phyloP scores from a whole-genome alignment of 345 rosid genomes.

The Gossypium bickii region DNA sequence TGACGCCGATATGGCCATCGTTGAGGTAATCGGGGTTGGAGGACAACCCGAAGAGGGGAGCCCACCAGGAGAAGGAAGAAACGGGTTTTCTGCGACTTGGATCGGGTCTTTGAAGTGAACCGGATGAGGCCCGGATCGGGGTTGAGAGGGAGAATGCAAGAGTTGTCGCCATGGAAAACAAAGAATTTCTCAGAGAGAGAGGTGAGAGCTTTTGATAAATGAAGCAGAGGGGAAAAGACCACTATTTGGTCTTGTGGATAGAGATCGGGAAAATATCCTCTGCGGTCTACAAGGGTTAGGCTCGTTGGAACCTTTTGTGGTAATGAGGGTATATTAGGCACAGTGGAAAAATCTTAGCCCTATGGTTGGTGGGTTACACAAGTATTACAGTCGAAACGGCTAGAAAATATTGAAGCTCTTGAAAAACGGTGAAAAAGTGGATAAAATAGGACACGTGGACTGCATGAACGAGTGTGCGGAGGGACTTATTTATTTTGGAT shows the following conservation, averaged over 20 bases:
- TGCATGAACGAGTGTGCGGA: not conserved
- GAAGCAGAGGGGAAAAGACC: not conserved
- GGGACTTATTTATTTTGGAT: not conserved
- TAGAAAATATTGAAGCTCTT: not conserved
- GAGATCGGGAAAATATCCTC: not conserved
- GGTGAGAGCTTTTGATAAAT: not conserved
- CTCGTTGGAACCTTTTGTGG: not conserved
- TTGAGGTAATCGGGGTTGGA: conserved; percentile 64
- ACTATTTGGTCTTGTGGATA: not conserved
- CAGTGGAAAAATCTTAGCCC: not conserved
- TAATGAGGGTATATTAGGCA: not conserved
- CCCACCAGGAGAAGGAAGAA: conserved; percentile 50
- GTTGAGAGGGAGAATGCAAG: conserved; percentile 36
- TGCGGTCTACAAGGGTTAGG: not conserved
- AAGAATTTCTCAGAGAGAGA: not conserved
- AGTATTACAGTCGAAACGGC: not conserved
- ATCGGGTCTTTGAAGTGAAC: conserved; percentile 24
- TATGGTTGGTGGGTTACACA: not conserved
- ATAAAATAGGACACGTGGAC: not conserved
- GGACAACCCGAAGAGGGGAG: conserved; percentile 62
- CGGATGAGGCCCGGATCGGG: conserved; percentile 42
- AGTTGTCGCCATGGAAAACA: conserved; percentile 40
- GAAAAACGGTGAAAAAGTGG: not conserved
- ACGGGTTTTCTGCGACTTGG: conserved; percentile 17
- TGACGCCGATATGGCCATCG: not conserved